Evolutionary conservation across 2,329 filamentous ascomycete genomes (phyloP).

Genomic region (Cladosporium halotolerans): DNA sequence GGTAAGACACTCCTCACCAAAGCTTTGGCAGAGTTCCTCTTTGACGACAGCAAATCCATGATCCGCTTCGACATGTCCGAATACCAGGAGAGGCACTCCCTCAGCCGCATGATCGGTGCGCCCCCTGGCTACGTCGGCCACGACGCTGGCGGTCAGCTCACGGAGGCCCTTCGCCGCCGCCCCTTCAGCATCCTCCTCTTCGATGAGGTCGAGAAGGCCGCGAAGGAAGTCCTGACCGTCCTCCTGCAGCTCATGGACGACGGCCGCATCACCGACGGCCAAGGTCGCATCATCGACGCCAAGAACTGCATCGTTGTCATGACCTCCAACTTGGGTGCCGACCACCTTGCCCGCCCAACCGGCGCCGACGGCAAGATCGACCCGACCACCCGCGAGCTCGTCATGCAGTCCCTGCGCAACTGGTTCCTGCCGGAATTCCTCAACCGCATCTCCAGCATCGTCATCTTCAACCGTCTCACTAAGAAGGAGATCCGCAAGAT

Average conservation of each 20-base stretch:
- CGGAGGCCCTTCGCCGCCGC: constrained; percentile 84
- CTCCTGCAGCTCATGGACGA: constrained; percentile 99
- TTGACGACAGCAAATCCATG: constrained; percentile 96
- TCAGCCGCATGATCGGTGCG: constrained; percentile 96
- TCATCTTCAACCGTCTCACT: constrained; percentile 97
- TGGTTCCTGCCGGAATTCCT: constrained; percentile 99
- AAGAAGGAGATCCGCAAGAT: constrained; percentile 88
- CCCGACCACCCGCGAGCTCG: constrained; percentile 73
- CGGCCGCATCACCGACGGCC: constrained; percentile 94
- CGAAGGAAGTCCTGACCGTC: constrained; percentile 94
- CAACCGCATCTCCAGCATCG: constrained; percentile 90
- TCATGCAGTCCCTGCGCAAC: constrained; percentile 83
- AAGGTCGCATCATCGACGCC: constrained; percentile 89
- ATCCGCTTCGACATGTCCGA: constrained; percentile 99
- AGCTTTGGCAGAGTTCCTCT: constrained; percentile 93
- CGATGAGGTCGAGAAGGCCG: constrained; percentile 97
- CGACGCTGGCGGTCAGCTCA: constrained; percentile 91
- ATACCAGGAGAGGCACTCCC: constrained; percentile 92
- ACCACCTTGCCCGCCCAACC: constrained; percentile 77
- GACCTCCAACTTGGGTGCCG: constrained; percentile 95
- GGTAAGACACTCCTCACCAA: constrained; percentile 97
- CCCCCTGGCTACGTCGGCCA: constrained; percentile 96
- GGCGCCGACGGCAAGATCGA: constrained; percentile 80
- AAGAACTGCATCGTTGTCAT: constrained; percentile 99
- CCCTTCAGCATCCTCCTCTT: constrained; percentile 98